A percentile compares a stretch with the other conserved stretches of the same genome.
Conservation (phyloP, 164 flowering plant genomes). For the Buxus sempervirens region DNA sequence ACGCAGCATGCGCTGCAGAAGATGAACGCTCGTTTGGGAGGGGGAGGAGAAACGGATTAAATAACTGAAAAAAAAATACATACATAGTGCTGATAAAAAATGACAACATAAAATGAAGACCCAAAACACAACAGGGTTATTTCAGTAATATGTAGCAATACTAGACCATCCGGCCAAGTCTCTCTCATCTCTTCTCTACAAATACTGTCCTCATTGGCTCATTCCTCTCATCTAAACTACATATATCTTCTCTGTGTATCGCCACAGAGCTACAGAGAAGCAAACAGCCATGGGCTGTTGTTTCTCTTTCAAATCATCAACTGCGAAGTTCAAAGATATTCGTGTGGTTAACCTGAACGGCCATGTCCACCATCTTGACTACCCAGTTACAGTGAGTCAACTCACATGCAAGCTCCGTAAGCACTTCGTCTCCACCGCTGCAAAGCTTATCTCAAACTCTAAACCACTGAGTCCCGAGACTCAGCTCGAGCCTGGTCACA, state of each 20-base stretch:
- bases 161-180: too few relatives aligned
- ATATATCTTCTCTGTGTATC: not conserved
- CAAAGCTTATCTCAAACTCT: slow-evolving; percentile 26
- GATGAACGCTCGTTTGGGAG: too few relatives aligned
- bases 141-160: not conserved
- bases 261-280: not conserved
- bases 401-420: slow-evolving; percentile 18
- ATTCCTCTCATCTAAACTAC: not conserved
- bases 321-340: slow-evolving; percentile 2
- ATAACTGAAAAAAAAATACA: too few relatives aligned
- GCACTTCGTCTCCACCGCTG: slow-evolving; percentile 33
- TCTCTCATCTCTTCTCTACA: not conserved
- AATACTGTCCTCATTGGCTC: not conserved
- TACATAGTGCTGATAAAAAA: too few relatives aligned
- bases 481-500: slow-evolving; percentile 27
- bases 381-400: slow-evolving; percentile 26
- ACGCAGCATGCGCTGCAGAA: too few relatives aligned
- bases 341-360: slow-evolving; percentile 39
- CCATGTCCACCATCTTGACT: slow-evolving; percentile 25
- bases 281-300: slow-evolving; percentile 22
- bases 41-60: too few relatives aligned
- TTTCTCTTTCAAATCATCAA: slow-evolving; percentile 20
- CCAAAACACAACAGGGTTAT: not conserved
- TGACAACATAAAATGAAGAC: not conserved
- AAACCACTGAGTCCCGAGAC: slow-evolving; percentile 25